A percentile compares a stretch with the other conserved stretches of the same genome.
phyloP scores from a whole-genome alignment of 163 green algal genomes.

The Volvox carteri region DNA sequence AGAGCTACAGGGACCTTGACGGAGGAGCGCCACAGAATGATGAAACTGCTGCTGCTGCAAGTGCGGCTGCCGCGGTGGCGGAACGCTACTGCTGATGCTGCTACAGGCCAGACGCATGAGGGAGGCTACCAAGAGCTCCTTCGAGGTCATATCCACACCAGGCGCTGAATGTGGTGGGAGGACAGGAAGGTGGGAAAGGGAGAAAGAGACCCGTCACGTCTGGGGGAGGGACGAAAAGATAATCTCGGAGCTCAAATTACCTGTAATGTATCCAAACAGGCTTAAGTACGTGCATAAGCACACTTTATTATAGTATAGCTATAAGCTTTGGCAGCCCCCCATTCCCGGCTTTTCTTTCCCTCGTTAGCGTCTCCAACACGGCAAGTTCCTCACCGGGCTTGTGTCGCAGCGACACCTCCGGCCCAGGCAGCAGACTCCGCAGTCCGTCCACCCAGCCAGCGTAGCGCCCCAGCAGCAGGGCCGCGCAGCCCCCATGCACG shows the following conservation, averaged over 20 bases:
- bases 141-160: slow-evolving; percentile 63
- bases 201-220: no score
- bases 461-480: slow-evolving; percentile 54
- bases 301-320: no score
- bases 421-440: slow-evolving; percentile 58
- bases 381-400: slow-evolving; percentile 25
- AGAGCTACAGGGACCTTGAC: no score
- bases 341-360: no score
- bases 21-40: no score
- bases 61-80: neutral
- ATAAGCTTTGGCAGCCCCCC: no score
- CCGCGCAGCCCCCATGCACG: slow-evolving; percentile 51
- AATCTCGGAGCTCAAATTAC: no score
- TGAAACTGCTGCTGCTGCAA: slow-evolving; percentile 7
- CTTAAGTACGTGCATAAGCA: no score
- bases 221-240: no score
- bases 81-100: slow-evolving; percentile 23
- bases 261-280: no score
- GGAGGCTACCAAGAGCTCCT: slow-evolving; percentile 69
- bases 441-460: slow-evolving; percentile 60
- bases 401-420: slow-evolving; percentile 43
- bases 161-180: neutral
- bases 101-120: slow-evolving; percentile 65
- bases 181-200: neutral
- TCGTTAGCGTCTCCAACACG: no score